Base-by-base conservation (phyloP, 768 basidiomycete species). In the Mycena galopus region DNA sequence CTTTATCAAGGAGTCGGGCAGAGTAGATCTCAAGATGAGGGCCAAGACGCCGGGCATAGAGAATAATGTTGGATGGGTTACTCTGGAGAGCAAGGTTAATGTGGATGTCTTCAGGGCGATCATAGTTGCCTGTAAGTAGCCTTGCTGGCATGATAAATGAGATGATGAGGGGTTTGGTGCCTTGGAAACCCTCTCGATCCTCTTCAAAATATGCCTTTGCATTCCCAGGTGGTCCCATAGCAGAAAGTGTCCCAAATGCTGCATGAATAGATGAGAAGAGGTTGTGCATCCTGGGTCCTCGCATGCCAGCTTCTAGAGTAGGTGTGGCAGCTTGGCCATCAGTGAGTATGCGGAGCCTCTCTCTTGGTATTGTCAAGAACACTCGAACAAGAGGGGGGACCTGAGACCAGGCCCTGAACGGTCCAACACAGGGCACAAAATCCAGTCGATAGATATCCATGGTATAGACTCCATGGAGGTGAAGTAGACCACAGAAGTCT, bases 401-500 rank as follows among this genome's bases (percentile, higher is more conserved):
- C n/a, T n/a, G n/a, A n/a, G n/a, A n/a, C n/a, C n/a, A 77, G n/a
- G 37, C 60, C n/a, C 39, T 39, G 33, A 77, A 75, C 17, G 57
- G 63, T 12, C 80, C 76, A 71, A 79, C 73, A 29, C 73, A 73
- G 17, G 69, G 66, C 21, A 19, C 25, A 17, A n/a, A 56, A 56
- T 63, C 69, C 53, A 73, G 73, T n/a, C 60, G 68, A 39, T 62
- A 62, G 19, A 66, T 57, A 16, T 68, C 47, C 58, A 81, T 78
- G 6, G 81, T 79, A 57, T 80, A 74, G 1, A 86, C 68, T 29
- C 81, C 81, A 19, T 81, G 72, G 50, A 79, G 78, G 58, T 86
- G 77, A 1, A 86, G 76, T 12, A 84, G 82, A 35, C 77, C 77
- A 33, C 79, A 82, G 69, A 87, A 73, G 44, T 87, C 86, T 50